phyloP scores from a whole-genome alignment of 2,329 filamentous ascomycete genomes.

The Penicillium sp. region DNA sequence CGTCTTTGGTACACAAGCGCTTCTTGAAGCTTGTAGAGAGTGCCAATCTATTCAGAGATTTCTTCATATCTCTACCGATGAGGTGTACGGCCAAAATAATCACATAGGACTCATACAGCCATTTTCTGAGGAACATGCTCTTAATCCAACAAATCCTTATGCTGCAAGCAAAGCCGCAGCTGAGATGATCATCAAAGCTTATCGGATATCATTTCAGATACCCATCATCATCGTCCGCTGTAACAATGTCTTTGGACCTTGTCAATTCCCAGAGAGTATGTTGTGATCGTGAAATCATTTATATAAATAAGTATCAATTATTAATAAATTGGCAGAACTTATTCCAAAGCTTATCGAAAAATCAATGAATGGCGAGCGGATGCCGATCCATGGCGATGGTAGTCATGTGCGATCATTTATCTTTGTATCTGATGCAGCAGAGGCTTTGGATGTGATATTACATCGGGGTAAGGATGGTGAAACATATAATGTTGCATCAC shows the following conservation, averaged over 20 bases:
- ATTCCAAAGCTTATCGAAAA: slow-evolving; percentile 74
- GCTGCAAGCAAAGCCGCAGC: slow-evolving; percentile 78
- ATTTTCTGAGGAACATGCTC: slow-evolving; percentile 67
- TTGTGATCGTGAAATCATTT: slow-evolving; percentile 3
- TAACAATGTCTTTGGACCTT: slow-evolving; percentile 84
- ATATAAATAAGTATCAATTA: neutral
- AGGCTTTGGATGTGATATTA: slow-evolving; percentile 81
- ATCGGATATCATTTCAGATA: slow-evolving; percentile 78
- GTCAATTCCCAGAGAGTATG: slow-evolving; percentile 81
- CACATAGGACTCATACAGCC: slow-evolving; percentile 43
- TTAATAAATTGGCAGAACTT: slow-evolving; percentile 51
- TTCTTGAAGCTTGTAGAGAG: slow-evolving; percentile 75
- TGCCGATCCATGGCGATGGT: slow-evolving; percentile 76
- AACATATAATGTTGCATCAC: slow-evolving; percentile 79
- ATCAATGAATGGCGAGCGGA: slow-evolving; percentile 53
- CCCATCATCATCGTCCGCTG: slow-evolving; percentile 77
- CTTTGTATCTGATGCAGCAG: slow-evolving; percentile 75
- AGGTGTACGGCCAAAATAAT: slow-evolving; percentile 71
- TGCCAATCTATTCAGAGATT: slow-evolving; percentile 67
- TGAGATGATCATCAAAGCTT: slow-evolving; percentile 86
- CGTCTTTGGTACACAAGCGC: slow-evolving; percentile 79
- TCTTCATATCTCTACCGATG: slow-evolving; percentile 81
- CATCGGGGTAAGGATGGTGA: slow-evolving; percentile 74
- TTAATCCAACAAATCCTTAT: slow-evolving; percentile 80
- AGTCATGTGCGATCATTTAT: slow-evolving; percentile 74